Evolutionary conservation across 2,329 filamentous ascomycete genomes (phyloP).

Genomic region (Pseudogymnoascus sp.): DNA sequence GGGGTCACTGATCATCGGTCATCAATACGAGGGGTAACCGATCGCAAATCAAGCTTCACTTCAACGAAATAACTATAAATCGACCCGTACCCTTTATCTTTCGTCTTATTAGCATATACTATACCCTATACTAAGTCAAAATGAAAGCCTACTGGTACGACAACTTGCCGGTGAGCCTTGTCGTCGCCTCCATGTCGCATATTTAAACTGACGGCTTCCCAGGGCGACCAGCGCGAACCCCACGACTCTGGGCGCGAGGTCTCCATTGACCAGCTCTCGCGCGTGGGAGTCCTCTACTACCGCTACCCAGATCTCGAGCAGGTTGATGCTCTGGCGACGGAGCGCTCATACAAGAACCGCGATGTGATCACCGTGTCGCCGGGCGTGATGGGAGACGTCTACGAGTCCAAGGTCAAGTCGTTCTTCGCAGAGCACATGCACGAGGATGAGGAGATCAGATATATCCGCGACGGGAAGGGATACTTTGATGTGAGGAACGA

Average conservation of each 20-base stretch:
- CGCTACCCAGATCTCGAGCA: conserved; percentile 54
- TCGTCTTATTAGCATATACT: neutral
- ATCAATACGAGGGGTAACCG: conserved; percentile 1
- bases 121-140: conserved; percentile 21
- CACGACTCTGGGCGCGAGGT: conserved; percentile 78
- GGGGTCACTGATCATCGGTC: neutral
- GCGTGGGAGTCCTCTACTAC: conserved; percentile 75
- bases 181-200: conserved; percentile 2
- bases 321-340: conserved; percentile 66
- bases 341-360: conserved; percentile 85
- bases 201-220: conserved; percentile 18
- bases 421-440: conserved; percentile 97
- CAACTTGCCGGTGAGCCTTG: conserved; percentile 47
- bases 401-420: conserved; percentile 86
- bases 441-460: conserved; percentile 97
- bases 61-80: conserved; percentile 6
- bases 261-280: conserved; percentile 54
- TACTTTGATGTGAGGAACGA: conserved; percentile 88
- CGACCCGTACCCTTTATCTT: neutral
- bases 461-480: conserved; percentile 78
- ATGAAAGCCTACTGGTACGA: conserved; percentile 70
- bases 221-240: conserved; percentile 89
- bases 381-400: conserved; percentile 71
- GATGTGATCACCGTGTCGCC: conserved; percentile 90
- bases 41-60: neutral